A percentile compares a stretch with the other conserved stretches of the same genome.
Conservation (phyloP, 495 filamentous ascomycete genomes). For the Hypomontagnella monticulosa region DNA sequence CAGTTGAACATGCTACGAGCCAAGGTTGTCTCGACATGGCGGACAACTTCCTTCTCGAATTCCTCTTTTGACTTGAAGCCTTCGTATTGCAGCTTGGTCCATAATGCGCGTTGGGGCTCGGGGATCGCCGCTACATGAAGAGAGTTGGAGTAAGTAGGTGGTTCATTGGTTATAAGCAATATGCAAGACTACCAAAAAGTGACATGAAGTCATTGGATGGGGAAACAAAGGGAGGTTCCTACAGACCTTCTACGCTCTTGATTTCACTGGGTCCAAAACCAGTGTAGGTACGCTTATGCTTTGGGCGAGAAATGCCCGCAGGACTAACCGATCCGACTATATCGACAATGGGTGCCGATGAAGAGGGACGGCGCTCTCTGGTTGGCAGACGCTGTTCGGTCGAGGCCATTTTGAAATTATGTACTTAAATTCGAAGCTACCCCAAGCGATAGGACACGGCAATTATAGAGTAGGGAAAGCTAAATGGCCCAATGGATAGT, state of each 20-base stretch:
- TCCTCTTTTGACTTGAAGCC: slow-evolving; percentile 77
- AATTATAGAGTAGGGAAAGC: slow-evolving; percentile 8
- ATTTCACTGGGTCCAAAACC: slow-evolving; percentile 91
- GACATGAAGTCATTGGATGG: slow-evolving; percentile 1
- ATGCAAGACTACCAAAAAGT: slow-evolving; percentile 46
- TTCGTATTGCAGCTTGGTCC: slow-evolving; percentile 77
- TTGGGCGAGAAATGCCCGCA: slow-evolving; percentile 76
- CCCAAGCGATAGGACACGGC: neutral
- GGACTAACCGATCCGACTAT: slow-evolving; percentile 83
- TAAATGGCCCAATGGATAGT: slow-evolving; percentile 2
- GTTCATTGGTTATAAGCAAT: slow-evolving; percentile 10
- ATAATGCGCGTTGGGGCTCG: slow-evolving; percentile 85
- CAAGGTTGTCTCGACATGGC: slow-evolving; percentile 95
- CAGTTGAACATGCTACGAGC: slow-evolving; percentile 98
- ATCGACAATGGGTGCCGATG: slow-evolving; percentile 81
- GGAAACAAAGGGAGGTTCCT: neutral
- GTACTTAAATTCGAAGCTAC: slow-evolving; percentile 11
- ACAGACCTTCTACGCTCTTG: slow-evolving; percentile 84
- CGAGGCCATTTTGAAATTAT: slow-evolving; percentile 48
- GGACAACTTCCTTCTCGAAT: slow-evolving; percentile 81
- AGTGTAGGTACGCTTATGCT: slow-evolving; percentile 94
- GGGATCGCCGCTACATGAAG: slow-evolving; percentile 71
- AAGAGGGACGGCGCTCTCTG: slow-evolving; percentile 73
- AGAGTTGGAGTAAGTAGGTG: slow-evolving; percentile 23
- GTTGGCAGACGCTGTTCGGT: slow-evolving; percentile 45